phyloP scores from a whole-genome alignment of 2,329 filamentous ascomycete species.

The Aspergillus intermedius region DNA sequence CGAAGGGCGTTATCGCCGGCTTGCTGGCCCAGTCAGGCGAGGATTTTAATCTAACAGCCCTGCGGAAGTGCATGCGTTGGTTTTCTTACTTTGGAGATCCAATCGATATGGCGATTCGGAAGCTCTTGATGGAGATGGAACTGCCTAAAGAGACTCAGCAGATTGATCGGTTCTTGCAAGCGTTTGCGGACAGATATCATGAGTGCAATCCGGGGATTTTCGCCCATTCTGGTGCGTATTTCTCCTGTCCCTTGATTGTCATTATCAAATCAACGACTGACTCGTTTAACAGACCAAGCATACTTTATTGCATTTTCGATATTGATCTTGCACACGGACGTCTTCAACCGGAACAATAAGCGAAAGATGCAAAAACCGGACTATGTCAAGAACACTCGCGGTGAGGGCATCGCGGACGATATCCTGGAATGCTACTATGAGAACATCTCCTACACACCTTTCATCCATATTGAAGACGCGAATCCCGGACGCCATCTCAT shows the following conservation, averaged over 20 bases:
- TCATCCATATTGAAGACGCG: conserved; percentile 94
- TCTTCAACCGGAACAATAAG: conserved; percentile 99
- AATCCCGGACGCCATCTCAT: conserved; percentile 64
- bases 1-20: conserved; percentile 74
- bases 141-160: conserved; percentile 96
- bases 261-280: neutral
- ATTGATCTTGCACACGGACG: conserved; percentile 91
- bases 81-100: conserved; percentile 96
- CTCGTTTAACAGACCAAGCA: conserved; percentile 64
- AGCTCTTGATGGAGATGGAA: conserved; percentile 93
- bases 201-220: conserved; percentile 98
- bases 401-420: conserved; percentile 87
- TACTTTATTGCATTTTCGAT: conserved; percentile 98
- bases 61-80: conserved; percentile 90
- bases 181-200: conserved; percentile 93
- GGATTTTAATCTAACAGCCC: conserved; percentile 70
- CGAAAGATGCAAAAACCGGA: conserved; percentile 96
- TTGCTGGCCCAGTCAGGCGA: conserved; percentile 82
- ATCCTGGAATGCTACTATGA: conserved; percentile 96
- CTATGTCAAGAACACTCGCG: conserved; percentile 89
- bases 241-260: neutral
- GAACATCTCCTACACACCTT: conserved; percentile 96
- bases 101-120: conserved; percentile 95
- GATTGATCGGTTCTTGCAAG: conserved; percentile 87
- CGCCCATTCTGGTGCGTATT: conserved; percentile 55